These are phyloP conservation scores for Pichia eremophila DNA, from an alignment of 805 yeast genomes.

Conservation along the genomic window DNA sequence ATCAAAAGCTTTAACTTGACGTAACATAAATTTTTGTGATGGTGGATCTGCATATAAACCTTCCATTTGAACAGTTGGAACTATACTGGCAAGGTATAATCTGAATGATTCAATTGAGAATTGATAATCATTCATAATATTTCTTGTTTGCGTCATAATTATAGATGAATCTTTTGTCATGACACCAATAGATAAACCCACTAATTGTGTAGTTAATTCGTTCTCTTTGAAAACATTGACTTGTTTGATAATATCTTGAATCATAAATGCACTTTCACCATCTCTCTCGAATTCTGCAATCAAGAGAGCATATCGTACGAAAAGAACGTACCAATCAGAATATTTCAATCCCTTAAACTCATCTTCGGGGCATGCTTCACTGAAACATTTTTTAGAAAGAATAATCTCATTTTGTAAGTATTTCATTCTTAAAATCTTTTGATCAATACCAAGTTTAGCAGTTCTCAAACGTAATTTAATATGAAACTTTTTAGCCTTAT, in stretches of 20 bases:
- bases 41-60: conserved; percentile 57
- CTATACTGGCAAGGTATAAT: conserved; percentile 49
- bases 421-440: conserved; percentile 59
- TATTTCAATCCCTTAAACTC: conserved; percentile 69
- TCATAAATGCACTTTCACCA: conserved; percentile 54
- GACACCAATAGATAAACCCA: conserved; percentile 51
- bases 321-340: conserved; percentile 77
- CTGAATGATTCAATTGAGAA: conserved; percentile 63
- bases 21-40: conserved; percentile 80
- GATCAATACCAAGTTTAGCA: conserved; percentile 57
- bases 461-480: conserved; percentile 60
- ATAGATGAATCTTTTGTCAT: conserved; percentile 39
- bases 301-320: conserved; percentile 68
- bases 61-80: conserved; percentile 17
- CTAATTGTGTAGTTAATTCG: conserved; percentile 51
- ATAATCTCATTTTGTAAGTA: conserved; percentile 52
- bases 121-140: conserved; percentile 57
- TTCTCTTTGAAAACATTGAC: conserved; percentile 68
- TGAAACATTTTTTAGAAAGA: conserved; percentile 20
- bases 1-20: conserved; percentile 87
- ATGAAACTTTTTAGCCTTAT: conserved; percentile 58
- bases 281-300: conserved; percentile 48
- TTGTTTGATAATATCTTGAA: conserved; percentile 64
- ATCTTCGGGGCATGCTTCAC: conserved; percentile 34
- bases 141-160: conserved; percentile 51